phyloP scores from a whole-genome alignment of 805 yeast genomes.

The Torulaspora microellipsoides region DNA sequence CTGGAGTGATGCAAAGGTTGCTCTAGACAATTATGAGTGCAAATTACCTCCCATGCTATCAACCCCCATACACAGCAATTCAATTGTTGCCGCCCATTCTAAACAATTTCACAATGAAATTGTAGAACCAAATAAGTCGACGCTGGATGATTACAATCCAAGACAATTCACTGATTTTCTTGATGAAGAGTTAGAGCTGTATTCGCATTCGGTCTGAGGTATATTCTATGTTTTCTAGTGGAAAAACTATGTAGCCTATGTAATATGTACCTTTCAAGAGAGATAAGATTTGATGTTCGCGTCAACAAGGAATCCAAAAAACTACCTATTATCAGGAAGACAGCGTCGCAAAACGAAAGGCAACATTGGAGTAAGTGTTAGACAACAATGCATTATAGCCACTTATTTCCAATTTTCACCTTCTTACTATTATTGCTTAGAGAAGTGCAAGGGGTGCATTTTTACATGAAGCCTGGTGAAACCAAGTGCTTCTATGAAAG shows the following conservation, averaged over 20 bases:
- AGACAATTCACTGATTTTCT: conserved; percentile 9
- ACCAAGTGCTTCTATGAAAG: conserved; percentile 82
- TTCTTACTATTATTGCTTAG: background rate
- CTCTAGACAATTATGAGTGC: background rate
- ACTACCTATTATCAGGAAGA: background rate
- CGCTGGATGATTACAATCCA: conserved; percentile 2
- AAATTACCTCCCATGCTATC: conserved; percentile 1
- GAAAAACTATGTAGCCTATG: too few relatives aligned
- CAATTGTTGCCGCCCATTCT: background rate
- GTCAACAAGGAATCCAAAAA: too few relatives aligned
- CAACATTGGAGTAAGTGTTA: too few relatives aligned
- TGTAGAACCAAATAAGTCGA: background rate
- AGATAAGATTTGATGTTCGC: background rate
- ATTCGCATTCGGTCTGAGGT: conserved; percentile 1
- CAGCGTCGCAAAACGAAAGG: too few relatives aligned
- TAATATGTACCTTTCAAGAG: background rate
- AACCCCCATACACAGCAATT: background rate
- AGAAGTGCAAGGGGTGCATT: conserved; percentile 46
- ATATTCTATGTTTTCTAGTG: too few relatives aligned
- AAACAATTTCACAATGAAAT: background rate
- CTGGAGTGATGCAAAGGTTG: conserved; percentile 10
- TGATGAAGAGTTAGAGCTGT: conserved; percentile 10
- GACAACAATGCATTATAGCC: background rate
- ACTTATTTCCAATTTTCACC: background rate
- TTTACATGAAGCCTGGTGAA: conserved; percentile 72